phyloP scores from a whole-genome alignment of 768 basidiomycete species.

The Mycena chlorophos region DNA sequence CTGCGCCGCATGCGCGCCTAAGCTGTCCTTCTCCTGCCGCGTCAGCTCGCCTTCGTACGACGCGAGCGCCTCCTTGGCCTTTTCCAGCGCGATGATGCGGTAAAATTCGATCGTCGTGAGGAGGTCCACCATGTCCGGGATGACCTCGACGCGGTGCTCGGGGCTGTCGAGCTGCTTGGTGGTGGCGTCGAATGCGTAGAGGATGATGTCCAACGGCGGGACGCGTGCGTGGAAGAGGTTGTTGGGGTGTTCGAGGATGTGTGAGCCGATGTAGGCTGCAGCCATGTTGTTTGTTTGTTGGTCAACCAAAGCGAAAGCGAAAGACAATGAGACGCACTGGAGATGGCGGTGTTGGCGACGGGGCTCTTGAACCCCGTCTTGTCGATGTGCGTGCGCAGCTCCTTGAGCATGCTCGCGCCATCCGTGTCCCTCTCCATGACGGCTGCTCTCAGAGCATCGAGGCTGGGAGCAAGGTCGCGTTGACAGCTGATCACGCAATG shows the following conservation, averaged over 20 bases:
- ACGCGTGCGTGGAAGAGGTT: conserved; percentile 12
- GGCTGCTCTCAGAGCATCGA: no score
- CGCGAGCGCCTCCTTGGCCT: conserved; percentile 8
- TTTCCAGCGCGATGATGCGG: conserved; percentile 9
- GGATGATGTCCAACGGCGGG: conserved; percentile 19
- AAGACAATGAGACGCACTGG: conserved; percentile 3
- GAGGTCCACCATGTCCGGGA: conserved; percentile 19
- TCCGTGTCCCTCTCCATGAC: no score
- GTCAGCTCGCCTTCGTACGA: neutral
- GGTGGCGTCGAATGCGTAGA: conserved; percentile 12
- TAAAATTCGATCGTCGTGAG: conserved; percentile 20
- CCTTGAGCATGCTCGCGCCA: conserved; percentile 1
- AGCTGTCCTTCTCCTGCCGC: neutral
- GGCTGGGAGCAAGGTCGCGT: no score
- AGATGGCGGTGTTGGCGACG: conserved; percentile 2
- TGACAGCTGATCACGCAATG: no score
- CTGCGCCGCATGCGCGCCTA: neutral
- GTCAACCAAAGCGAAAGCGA: conserved; percentile 4
- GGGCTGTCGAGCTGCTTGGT: neutral
- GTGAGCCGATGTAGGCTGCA: conserved; percentile 10
- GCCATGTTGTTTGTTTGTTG: neutral
- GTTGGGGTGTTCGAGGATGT: conserved; percentile 14
- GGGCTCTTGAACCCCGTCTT: conserved; percentile 11
- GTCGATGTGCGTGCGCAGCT: conserved; percentile 14
- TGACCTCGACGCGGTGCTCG: neutral